Evolutionary conservation across 1,139 yeast genomes (phyloP).

Genomic region (Candida pseudocylindracea): DNA sequence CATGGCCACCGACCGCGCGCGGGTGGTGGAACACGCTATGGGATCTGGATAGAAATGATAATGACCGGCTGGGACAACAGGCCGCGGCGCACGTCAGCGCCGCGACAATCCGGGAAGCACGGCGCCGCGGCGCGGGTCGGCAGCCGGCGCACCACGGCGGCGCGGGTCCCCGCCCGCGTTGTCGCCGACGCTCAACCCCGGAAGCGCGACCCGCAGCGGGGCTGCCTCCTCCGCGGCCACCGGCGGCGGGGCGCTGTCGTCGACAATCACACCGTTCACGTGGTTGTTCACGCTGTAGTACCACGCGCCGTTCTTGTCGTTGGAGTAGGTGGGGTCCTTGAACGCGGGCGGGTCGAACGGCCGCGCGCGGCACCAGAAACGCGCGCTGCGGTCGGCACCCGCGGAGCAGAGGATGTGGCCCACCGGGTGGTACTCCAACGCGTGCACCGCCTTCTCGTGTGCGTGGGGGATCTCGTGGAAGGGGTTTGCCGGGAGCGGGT

Average conservation of each 20-base stretch:
- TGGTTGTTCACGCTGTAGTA: conserved; percentile 47
- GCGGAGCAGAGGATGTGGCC: conserved; percentile 88
- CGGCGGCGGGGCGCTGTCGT: conserved; percentile 4
- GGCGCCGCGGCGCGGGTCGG: background rate
- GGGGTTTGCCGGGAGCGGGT: conserved; percentile 14
- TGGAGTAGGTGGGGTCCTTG: conserved; percentile 61
- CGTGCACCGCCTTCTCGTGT: conserved; percentile 82
- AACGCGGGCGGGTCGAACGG: conserved; percentile 77
- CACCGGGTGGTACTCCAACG: conserved; percentile 79
- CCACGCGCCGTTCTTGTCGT: conserved; percentile 55
- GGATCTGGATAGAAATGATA: too few relatives aligned
- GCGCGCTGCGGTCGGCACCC: conserved; percentile 81
- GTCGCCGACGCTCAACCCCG: conserved; percentile 2
- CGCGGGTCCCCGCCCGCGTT: background rate
- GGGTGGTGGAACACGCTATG: too few relatives aligned
- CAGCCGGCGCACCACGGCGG: background rate
- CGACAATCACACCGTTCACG: conserved; percentile 31
- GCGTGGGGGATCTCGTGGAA: conserved; percentile 67
- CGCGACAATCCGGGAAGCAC: background rate
- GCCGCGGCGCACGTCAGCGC: background rate
- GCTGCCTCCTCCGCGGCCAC: conserved; percentile 2
- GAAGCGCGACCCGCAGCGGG: conserved; percentile 10
- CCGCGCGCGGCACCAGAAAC: conserved; percentile 87
- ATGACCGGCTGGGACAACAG: too few relatives aligned
- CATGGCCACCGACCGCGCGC: background rate